Conservation (phyloP, 352 stramenopile genomes). For the Halophytophthora batemanensis region DNA sequence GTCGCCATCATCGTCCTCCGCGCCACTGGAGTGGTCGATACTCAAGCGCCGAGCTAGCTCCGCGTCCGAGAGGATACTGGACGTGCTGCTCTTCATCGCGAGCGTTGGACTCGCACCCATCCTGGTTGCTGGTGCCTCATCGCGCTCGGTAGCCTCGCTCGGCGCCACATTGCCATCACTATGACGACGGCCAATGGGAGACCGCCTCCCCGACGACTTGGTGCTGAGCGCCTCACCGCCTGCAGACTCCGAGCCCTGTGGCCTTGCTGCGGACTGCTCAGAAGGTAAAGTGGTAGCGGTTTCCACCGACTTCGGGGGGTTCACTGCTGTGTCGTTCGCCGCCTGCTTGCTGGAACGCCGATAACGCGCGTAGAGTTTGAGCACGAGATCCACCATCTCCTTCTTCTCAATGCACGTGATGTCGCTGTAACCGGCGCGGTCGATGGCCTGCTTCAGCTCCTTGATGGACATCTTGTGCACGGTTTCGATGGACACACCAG, state of each 20-base stretch:
- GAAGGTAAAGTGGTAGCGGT: too few species aligned
- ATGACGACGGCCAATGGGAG: constrained; percentile 16
- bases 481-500: constrained; percentile 49
- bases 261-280: too few species aligned
- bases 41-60: constrained; percentile 51
- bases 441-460: constrained; percentile 75
- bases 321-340: constrained; percentile 25
- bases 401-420: constrained; percentile 78
- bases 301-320: too few species aligned
- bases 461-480: constrained; percentile 76
- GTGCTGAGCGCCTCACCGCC: too few species aligned
- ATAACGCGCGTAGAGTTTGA: constrained; percentile 76
- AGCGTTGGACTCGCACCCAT: constrained; percentile 19
- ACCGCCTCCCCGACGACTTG: constrained; percentile 7
- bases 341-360: constrained; percentile 48
- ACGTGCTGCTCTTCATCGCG: constrained; percentile 39
- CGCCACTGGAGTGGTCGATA: constrained; percentile 36
- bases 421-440: constrained; percentile 66
- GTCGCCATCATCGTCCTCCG: constrained; percentile 28
- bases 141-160: constrained; percentile 3
- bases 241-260: too few species aligned
- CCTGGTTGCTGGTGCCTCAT: constrained; percentile 1
- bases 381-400: constrained; percentile 79
- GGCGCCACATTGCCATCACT: constrained; percentile 25
- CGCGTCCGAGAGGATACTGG: constrained; percentile 50